Base-by-base conservation (phyloP, 2,329 filamentous ascomycete species). In the Plenodomus biglobosus region DNA sequence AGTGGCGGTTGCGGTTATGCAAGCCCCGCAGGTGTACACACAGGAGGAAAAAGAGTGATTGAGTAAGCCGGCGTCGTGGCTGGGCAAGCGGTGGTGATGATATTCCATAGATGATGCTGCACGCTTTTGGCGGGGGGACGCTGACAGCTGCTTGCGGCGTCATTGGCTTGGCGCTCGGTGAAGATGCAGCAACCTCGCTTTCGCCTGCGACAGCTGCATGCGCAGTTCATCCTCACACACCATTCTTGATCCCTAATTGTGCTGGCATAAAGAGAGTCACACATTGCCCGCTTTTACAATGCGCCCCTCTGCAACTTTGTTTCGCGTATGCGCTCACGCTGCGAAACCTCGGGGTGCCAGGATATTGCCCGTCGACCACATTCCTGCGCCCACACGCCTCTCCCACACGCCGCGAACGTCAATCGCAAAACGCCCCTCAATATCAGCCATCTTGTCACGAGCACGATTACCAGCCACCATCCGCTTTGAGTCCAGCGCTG, bases 331-430 rank as follows among this genome's bases (percentile, higher is more conserved):
- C 13, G 55, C 56, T 15, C 60, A 58, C 17, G 50, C 55, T 34
- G 27, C 39, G 37, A 51, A 58, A 46, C 55, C 61, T 30, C 58
- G 54, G 43, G 30, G 46, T 32, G 32, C 42, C 18, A 52, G 50
- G 44, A 24, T 52, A 48, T 42, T 53, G 15, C 50, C 50, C 38
- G 40, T 58, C 38, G 42, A 58, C 41, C 51, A 45, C 59, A 62
- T 65, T 62, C 65, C 66, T 52, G 54, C 44, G 37, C 46, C 55
- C 35, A 50, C 57, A 55, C 54, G 52, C 40, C 63, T 64, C 48
- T 50, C 58, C 40, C 64, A 69, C 48, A 55, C 56, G 48, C 65
- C 61, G 58, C 65, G 56, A 68, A 65, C 63, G 51, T 58, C 59
- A 46, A 40, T 52, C 21, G 46, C 43, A 32, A 32, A 34, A 18